Base-by-base conservation (phyloP, 2,329 filamentous ascomycete genomes). In the Sordariomycetes sp. region DNA sequence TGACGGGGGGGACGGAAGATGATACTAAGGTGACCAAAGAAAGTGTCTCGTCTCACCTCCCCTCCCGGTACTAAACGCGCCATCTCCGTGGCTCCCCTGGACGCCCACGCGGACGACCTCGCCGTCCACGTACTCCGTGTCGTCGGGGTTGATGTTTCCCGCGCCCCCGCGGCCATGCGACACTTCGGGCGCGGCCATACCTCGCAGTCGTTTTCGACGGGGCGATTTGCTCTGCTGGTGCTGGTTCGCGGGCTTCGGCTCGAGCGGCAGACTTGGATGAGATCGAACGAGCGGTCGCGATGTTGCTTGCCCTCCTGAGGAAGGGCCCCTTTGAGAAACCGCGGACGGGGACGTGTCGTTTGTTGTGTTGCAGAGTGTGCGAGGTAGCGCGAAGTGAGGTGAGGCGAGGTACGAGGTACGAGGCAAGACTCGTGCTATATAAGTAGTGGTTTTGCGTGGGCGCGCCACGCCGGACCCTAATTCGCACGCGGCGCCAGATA, bases 101-200 rank as follows among this genome's bases (percentile, higher is more conserved):
- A 70, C 65, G 54, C 79, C 80, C 51, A 74, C 65, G 53, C 81
- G 79, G 58, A 80, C 79, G 56, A 86, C 79, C 61, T 81, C 79
- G 63, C 81, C 82, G 61, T 86, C 82, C 60, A 76, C 75, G 65
- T 86, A 86, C 62, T 75, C 64, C 42, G 80, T 84, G 60, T 76
- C 67, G 65, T 85, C 81, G 36, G 70, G 67, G 61, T 73, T 75
- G 68, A 85, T 82, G 68, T 85, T 85, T 64, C 82, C 81, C 22
- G 78, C 79, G 62, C 80, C 80, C 59, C 80, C 80, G 61, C 80
- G 78, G 62, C 80, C 80, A 70, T 83, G 80, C 17, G 80, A 82
- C 56, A 82, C 76, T 65, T 82, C 78, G 56, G 70, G 62, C 15
- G 63, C 63, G 35, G 66, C 57, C 69, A 73, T 74, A 24, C 64